A percentile compares a stretch with the other conserved stretches of the same genome.
These are phyloP conservation scores for Parsonsia alboflavescens DNA, from an alignment of 257 asterid genomes.

Conservation along the genomic window DNA sequence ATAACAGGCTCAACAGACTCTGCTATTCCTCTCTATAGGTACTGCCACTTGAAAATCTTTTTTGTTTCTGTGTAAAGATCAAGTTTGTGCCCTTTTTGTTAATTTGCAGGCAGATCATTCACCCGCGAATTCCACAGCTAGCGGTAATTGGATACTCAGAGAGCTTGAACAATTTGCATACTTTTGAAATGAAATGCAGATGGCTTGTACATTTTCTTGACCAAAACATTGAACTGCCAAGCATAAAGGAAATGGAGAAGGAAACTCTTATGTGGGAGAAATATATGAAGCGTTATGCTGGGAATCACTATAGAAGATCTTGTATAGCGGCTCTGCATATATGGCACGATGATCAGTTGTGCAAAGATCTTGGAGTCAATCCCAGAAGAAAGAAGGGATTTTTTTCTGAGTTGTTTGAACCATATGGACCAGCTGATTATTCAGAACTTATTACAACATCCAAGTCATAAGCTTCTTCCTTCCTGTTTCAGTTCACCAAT, in stretches of 20 bases:
- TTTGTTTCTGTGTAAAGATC: background rate
- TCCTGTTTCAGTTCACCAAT: too few relatives aligned
- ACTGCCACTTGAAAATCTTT: background rate
- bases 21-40: constrained; percentile 56
- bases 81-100: background rate
- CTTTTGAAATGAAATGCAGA: constrained; percentile 26
- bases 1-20: constrained; percentile 35
- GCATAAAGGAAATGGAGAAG: constrained; percentile 31
- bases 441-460: constrained; percentile 5
- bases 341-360: constrained; percentile 60
- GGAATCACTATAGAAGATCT: constrained; percentile 17
- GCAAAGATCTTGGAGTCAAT: constrained; percentile 53
- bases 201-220: constrained; percentile 33
- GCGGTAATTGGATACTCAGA: constrained; percentile 63
- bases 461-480: background rate
- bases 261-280: constrained; percentile 23
- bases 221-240: constrained; percentile 23
- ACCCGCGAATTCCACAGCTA: constrained; percentile 66
- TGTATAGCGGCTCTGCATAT: constrained; percentile 45
- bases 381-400: constrained; percentile 54
- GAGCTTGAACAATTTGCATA: constrained; percentile 35
- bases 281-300: constrained; percentile 26
- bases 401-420: constrained; percentile 41
- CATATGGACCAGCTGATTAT: constrained; percentile 45
- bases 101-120: constrained; percentile 48